Evolutionary conservation across 805 yeast genomes (phyloP).

Genomic region (Ogataea pignaliae): DNA sequence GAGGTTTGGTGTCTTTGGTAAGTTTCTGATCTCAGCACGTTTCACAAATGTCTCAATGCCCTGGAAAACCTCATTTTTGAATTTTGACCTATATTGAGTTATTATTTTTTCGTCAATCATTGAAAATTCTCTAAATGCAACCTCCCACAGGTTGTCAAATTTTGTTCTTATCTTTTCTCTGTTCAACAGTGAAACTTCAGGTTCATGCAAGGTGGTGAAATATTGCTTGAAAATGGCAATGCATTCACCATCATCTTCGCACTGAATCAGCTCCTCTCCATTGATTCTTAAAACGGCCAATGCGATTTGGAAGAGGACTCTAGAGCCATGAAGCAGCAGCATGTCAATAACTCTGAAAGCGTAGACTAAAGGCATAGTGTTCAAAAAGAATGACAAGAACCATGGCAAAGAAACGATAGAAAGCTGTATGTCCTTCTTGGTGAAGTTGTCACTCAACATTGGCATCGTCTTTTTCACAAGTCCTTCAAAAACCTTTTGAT

Average conservation of each 20-base stretch:
- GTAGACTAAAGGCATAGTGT: slow-evolving; percentile 90
- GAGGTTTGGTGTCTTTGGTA: slow-evolving; percentile 68
- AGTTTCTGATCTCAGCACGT: slow-evolving; percentile 82
- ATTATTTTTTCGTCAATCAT: slow-evolving; percentile 74
- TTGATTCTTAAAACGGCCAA: slow-evolving; percentile 84
- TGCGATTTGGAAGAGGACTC: slow-evolving; percentile 87
- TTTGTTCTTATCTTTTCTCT: slow-evolving; percentile 66
- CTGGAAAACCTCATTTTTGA: slow-evolving; percentile 71
- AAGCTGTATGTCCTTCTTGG: slow-evolving; percentile 76
- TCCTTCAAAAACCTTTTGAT: slow-evolving; percentile 89
- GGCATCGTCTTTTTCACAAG: slow-evolving; percentile 90
- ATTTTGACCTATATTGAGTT: slow-evolving; percentile 60
- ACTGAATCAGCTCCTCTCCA: slow-evolving; percentile 73
- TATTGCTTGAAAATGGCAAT: slow-evolving; percentile 80
- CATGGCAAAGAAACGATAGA: slow-evolving; percentile 94
- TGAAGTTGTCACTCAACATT: slow-evolving; percentile 75
- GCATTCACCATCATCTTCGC: slow-evolving; percentile 90
- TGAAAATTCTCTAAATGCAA: slow-evolving; percentile 87
- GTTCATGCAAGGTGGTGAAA: slow-evolving; percentile 70
- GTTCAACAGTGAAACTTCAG: slow-evolving; percentile 66
- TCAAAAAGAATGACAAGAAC: slow-evolving; percentile 87
- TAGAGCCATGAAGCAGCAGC: slow-evolving; percentile 84
- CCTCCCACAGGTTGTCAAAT: slow-evolving; percentile 86
- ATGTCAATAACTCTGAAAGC: slow-evolving; percentile 91
- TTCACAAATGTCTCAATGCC: slow-evolving; percentile 90